Percentiles rank a stretch among this genome's conserved stretches.
Evolutionary conservation across 2,329 filamentous ascomycete genomes (phyloP).

Genomic region (Sarocladiaceae sp.): DNA sequence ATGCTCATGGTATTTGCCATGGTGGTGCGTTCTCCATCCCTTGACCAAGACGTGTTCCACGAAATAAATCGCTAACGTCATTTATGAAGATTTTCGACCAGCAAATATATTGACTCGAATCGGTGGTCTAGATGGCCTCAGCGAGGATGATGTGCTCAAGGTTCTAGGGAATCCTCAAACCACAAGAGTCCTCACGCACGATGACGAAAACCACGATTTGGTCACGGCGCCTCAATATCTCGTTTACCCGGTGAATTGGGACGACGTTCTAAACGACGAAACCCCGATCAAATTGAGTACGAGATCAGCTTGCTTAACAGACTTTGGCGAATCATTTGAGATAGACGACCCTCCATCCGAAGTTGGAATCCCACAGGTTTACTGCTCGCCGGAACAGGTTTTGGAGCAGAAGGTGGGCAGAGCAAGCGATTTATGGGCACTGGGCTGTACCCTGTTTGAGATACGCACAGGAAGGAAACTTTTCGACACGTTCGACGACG

Average conservation of each 20-base stretch:
- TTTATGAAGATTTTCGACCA: slow-evolving; percentile 21
- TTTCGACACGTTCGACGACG: slow-evolving; percentile 22
- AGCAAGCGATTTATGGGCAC: slow-evolving; percentile 26
- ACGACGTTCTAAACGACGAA: background rate
- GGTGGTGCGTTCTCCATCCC: slow-evolving; percentile 22
- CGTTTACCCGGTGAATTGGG: slow-evolving; percentile 17
- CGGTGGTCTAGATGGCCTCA: slow-evolving; percentile 16
- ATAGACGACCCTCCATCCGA: slow-evolving; percentile 15
- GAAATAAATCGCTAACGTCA: too few species aligned
- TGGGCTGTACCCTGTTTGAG: slow-evolving; percentile 28
- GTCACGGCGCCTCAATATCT: slow-evolving; percentile 19
- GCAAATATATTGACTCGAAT: slow-evolving; percentile 23
- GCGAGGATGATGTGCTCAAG: slow-evolving; percentile 17
- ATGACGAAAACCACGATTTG: slow-evolving; percentile 12
- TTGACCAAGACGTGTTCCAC: too few species aligned
- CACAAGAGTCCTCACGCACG: slow-evolving; percentile 10
- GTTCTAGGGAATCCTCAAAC: slow-evolving; percentile 14
- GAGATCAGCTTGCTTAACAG: slow-evolving; percentile 18
- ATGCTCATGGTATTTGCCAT: slow-evolving; percentile 23
- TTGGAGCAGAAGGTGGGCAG: slow-evolving; percentile 19
- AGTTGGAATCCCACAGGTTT: slow-evolving; percentile 23
- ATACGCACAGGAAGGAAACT: slow-evolving; percentile 24
- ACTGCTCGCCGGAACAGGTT: slow-evolving; percentile 23
- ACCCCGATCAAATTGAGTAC: slow-evolving; percentile 9
- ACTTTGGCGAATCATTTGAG: slow-evolving; percentile 19